Evolutionary conservation across 805 yeast species (phyloP).

Genomic region (Ogataea allantospora): DNA sequence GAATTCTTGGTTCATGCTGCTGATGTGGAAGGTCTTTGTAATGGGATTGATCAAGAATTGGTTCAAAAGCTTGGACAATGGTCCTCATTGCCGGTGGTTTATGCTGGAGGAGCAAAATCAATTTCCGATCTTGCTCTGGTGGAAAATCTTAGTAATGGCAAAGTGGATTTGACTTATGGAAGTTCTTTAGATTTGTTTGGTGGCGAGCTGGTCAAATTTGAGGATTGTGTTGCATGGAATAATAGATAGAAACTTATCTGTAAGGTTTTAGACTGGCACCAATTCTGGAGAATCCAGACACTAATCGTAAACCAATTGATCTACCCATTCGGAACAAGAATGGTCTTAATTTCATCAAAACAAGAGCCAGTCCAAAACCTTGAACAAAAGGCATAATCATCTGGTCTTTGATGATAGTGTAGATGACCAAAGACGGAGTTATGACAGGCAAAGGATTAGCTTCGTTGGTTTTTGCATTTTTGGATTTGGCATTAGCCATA

Average conservation of each 20-base stretch:
- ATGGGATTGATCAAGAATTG: constrained; percentile 82
- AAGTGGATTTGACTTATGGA: constrained; percentile 90
- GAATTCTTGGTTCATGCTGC: constrained; percentile 97
- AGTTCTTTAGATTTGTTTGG: constrained; percentile 95
- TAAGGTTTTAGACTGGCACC: constrained; percentile 11
- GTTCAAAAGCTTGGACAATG: constrained; percentile 75
- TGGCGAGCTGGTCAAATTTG: constrained; percentile 73
- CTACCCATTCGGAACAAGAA: constrained; percentile 31
- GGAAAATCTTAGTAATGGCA: constrained; percentile 64
- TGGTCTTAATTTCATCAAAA: constrained; percentile 38
- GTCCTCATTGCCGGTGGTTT: constrained; percentile 75
- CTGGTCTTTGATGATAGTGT: constrained; percentile 52
- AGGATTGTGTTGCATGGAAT: constrained; percentile 79
- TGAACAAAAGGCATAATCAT: constrained; percentile 56
- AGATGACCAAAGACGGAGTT: constrained; percentile 44
- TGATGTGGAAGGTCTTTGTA: constrained; percentile 95
- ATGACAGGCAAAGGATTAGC: constrained; percentile 25
- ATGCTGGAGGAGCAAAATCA: constrained; percentile 95
- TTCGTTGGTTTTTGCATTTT: constrained; percentile 11
- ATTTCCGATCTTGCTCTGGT: constrained; percentile 69
- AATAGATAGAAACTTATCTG: constrained; percentile 6
- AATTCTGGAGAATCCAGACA: constrained; percentile 14
- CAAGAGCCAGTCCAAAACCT: constrained; percentile 46
- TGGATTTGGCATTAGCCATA: constrained; percentile 23
- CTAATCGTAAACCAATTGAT: constrained; percentile 20